These are phyloP conservation scores for Carex parvula DNA, from an alignment of 176 grass and related monocot genomes.

Conservation along the genomic window DNA sequence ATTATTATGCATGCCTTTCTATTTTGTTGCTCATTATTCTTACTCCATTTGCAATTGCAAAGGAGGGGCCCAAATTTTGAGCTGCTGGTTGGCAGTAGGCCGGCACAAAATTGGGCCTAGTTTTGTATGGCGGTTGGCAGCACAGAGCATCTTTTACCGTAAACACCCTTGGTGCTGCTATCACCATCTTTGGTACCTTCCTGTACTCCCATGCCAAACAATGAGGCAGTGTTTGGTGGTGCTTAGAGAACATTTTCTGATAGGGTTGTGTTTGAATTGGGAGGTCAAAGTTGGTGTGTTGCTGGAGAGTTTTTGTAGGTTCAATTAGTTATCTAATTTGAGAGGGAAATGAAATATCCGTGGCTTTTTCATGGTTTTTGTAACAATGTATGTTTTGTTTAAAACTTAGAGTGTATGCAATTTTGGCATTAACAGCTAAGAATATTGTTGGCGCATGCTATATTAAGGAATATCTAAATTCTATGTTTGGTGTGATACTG, in stretches of 20 bases:
- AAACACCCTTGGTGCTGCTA: too few relatives aligned
- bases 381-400: too few relatives aligned
- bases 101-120: slow-evolving; percentile 64
- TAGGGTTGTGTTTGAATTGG: neutral
- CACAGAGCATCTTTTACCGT: too few relatives aligned
- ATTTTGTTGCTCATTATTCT: slow-evolving; percentile 83
- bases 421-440: too few relatives aligned
- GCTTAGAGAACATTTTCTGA: too few relatives aligned
- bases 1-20: slow-evolving; percentile 89
- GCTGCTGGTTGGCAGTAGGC: slow-evolving; percentile 81
- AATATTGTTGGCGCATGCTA: too few relatives aligned
- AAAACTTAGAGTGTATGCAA: too few relatives aligned
- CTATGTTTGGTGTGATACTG: too few relatives aligned
- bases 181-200: too few relatives aligned
- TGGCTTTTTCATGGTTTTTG: neutral
- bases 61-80: slow-evolving; percentile 62
- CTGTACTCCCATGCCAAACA: too few relatives aligned
- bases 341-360: neutral
- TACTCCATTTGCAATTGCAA: slow-evolving; percentile 80
- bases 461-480: too few relatives aligned
- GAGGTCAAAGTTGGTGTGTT: neutral
- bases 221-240: too few relatives aligned
- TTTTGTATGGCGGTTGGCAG: slow-evolving; percentile 59
- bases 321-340: slow-evolving; percentile 5
- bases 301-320: neutral